phyloP scores from a whole-genome alignment of 2,329 filamentous ascomycete species.

The Alternaria gaisen region DNA sequence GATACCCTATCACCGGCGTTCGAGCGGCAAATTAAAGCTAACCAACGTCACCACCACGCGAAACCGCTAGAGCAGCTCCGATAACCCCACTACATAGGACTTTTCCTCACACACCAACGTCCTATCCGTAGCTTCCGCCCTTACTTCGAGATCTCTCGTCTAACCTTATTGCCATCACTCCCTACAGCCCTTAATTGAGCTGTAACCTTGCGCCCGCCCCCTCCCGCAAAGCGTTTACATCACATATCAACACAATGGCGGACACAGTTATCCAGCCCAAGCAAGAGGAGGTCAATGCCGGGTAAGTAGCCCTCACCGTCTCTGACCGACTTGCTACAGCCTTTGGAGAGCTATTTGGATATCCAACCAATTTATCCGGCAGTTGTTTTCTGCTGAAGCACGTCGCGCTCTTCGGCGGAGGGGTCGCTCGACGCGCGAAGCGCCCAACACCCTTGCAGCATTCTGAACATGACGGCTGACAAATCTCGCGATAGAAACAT shows the following conservation, averaged over 20 bases:
- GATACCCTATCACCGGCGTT: constrained; percentile 31
- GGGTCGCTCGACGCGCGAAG: constrained; percentile 21
- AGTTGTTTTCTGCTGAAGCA: background rate
- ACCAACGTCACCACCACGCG: constrained; percentile 44
- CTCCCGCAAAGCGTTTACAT: constrained; percentile 31
- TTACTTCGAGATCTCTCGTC: constrained; percentile 21
- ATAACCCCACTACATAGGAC: constrained; percentile 48
- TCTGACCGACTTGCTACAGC: background rate
- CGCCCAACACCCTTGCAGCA: constrained; percentile 8
- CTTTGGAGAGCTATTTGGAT: background rate
- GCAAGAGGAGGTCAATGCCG: constrained; percentile 55
- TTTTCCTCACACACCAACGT: constrained; percentile 42
- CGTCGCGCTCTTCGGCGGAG: constrained; percentile 9
- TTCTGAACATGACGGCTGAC: constrained; percentile 40
- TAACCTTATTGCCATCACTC: constrained; percentile 14
- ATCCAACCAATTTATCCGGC: constrained; percentile 16
- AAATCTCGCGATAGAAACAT: constrained; percentile 68
- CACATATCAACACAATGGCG: constrained; percentile 50
- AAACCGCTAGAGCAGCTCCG: constrained; percentile 35
- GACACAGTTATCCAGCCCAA: constrained; percentile 59
- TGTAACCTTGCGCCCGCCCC: constrained; percentile 30
- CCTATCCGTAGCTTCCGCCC: constrained; percentile 39
- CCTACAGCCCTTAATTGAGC: constrained; percentile 34
- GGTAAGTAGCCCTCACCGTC: constrained; percentile 49
- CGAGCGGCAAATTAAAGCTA: constrained; percentile 28